Evolutionary conservation across 331 rosid genomes (phyloP).

Genomic region (Spiraea crenata): DNA sequence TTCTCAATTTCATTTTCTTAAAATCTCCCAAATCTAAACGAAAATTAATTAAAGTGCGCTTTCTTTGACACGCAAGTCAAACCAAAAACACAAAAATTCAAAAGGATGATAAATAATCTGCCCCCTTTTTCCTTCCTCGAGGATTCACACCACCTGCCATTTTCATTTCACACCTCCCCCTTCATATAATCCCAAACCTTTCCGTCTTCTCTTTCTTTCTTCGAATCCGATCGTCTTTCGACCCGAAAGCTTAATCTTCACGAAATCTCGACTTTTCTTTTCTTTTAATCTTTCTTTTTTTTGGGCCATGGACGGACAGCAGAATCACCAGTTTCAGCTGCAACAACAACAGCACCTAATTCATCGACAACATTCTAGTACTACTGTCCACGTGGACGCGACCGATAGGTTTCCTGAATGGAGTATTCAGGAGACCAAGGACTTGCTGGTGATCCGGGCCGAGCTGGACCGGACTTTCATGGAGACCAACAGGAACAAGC

Average conservation of each 20-base stretch:
- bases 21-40: constrained; percentile 11
- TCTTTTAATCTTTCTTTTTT: not conserved
- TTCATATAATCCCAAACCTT: constrained; percentile 36
- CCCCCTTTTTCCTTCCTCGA: constrained; percentile 18
- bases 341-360: constrained; percentile 32
- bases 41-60: constrained; percentile 4
- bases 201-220: constrained; percentile 16
- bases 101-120: constrained; percentile 16
- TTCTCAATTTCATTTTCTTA: not conserved
- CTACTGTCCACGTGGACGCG: constrained; percentile 41
- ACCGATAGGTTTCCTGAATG: constrained; percentile 85
- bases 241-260: constrained; percentile 5
- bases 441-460: constrained; percentile 69
- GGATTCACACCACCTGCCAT: constrained; percentile 57
- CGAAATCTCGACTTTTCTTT: not conserved
- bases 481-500: constrained; percentile 94
- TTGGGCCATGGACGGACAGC: constrained; percentile 31
- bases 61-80: constrained; percentile 32
- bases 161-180: constrained; percentile 42
- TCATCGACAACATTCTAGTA: constrained; percentile 22
- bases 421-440: constrained; percentile 89
- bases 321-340: constrained; percentile 12
- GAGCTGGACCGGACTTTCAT: constrained; percentile 85
- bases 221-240: not conserved
- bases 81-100: not conserved